phyloP scores from a whole-genome alignment of 805 yeast genomes.

The Kluyveromyces aestuarii region DNA sequence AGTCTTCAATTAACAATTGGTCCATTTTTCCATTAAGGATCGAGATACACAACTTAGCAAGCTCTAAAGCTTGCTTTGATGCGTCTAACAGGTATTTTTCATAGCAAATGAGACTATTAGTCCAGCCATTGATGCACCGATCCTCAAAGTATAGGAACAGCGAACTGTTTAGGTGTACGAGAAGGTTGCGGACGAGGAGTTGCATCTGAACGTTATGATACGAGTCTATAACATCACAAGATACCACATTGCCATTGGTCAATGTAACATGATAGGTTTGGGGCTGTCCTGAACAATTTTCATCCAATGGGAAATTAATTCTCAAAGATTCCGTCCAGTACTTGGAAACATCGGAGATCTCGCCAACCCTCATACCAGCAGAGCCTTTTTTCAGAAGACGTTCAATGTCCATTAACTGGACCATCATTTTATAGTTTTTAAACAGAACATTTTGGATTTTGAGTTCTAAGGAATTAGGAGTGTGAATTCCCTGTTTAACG shows the following conservation, averaged over 20 bases:
- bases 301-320: background rate
- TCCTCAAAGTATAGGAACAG: conserved; percentile 2
- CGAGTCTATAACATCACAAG: conserved; percentile 2
- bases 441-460: background rate
- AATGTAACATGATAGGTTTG: background rate
- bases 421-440: background rate
- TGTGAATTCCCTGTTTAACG: background rate
- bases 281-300: background rate
- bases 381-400: conserved; percentile 1
- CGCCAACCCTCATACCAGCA: background rate
- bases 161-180: background rate
- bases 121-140: background rate
- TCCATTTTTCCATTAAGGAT: conserved; percentile 1
- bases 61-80: background rate
- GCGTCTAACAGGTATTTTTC: background rate
- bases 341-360: background rate
- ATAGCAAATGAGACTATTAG: background rate
- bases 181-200: background rate
- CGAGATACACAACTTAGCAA: background rate
- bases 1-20: background rate
- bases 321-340: background rate
- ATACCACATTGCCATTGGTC: background rate
- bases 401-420: background rate
- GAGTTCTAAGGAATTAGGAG: background rate
- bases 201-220: conserved; percentile 1